Conservation (phyloP, 2,329 filamentous ascomycete genomes). For the Fusarium graminum region DNA sequence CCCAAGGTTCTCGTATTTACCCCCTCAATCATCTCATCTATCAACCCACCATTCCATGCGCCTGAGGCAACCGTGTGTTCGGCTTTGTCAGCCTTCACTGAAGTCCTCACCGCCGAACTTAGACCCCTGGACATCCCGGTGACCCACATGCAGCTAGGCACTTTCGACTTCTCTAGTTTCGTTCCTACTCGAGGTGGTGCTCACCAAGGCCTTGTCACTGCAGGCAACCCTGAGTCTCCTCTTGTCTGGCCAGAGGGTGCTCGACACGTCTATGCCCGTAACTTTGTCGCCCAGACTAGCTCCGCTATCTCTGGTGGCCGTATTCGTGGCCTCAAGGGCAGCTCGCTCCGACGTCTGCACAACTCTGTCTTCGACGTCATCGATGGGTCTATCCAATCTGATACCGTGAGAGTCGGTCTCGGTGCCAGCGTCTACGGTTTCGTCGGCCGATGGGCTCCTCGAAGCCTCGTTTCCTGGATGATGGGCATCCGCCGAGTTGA, state of each 20-base stretch:
- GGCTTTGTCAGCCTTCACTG: slow-evolving; percentile 87
- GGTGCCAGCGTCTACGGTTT: slow-evolving; percentile 88
- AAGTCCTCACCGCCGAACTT: slow-evolving; percentile 84
- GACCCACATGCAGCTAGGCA: slow-evolving; percentile 89
- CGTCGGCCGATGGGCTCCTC: slow-evolving; percentile 84
- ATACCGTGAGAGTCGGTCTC: slow-evolving; percentile 82
- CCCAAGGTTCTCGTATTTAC: slow-evolving; percentile 83
- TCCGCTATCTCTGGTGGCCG: slow-evolving; percentile 69
- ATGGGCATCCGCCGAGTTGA: slow-evolving; percentile 80
- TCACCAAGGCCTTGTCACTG: slow-evolving; percentile 57
- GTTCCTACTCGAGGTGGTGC: slow-evolving; percentile 59
- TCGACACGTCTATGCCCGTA: slow-evolving; percentile 71
- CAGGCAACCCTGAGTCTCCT: slow-evolving; percentile 61
- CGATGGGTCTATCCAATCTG: slow-evolving; percentile 70
- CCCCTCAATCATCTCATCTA: slow-evolving; percentile 82
- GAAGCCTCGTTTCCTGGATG: slow-evolving; percentile 89
- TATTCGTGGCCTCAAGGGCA: slow-evolving; percentile 73
- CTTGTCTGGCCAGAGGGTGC: slow-evolving; percentile 74
- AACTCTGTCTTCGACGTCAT: slow-evolving; percentile 92
- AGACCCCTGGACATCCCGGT: slow-evolving; percentile 81
- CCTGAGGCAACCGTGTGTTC: slow-evolving; percentile 89
- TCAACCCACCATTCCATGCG: slow-evolving; percentile 83
- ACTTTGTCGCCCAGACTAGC: slow-evolving; percentile 68
- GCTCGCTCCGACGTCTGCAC: slow-evolving; percentile 82
- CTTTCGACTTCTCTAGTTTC: slow-evolving; percentile 84